phyloP scores from a whole-genome alignment of 345 rosid species.

The Dovyalis caffra region DNA sequence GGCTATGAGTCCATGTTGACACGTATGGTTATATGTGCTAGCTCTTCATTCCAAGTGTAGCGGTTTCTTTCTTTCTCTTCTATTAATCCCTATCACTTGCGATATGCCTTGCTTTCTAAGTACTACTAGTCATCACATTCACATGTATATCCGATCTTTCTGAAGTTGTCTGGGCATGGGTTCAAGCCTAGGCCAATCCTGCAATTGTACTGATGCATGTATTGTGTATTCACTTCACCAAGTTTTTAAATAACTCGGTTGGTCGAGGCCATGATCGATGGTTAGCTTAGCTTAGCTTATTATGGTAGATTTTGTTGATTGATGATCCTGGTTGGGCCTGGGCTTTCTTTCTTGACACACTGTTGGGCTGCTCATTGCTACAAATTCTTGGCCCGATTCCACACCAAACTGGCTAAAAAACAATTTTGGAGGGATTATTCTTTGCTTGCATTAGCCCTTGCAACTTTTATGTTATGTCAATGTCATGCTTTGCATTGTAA shows the following conservation, averaged over 20 bases:
- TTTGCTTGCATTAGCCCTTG: too few relatives aligned
- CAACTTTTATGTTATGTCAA: not conserved
- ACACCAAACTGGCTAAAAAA: not conserved
- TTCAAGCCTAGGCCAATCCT: too few relatives aligned
- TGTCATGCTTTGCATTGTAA: not conserved
- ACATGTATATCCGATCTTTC: too few relatives aligned
- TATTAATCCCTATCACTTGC: not conserved
- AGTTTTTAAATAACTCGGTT: too few relatives aligned
- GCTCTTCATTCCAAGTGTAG: not conserved
- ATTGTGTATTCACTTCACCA: too few relatives aligned
- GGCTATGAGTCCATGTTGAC: slow-evolving; percentile 22
- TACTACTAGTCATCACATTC: too few relatives aligned
- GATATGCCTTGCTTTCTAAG: not conserved
- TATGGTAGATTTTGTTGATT: not conserved
- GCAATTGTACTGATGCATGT: too few relatives aligned
- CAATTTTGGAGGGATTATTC: not conserved
- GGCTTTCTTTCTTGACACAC: not conserved
- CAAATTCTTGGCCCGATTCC: not conserved
- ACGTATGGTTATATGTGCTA: slow-evolving; percentile 11
- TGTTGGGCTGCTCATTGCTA: not conserved
- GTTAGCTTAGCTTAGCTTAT: too few relatives aligned
- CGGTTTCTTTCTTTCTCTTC: not conserved
- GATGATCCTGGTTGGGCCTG: not conserved
- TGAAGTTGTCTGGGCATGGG: too few relatives aligned
- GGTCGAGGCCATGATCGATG: too few relatives aligned